Percentiles rank a stretch among this genome's conserved stretches.
These are phyloP conservation scores for Byssoonygena ceratinophila DNA, from an alignment of 2,329 filamentous ascomycete genomes.

Conservation along the genomic window DNA sequence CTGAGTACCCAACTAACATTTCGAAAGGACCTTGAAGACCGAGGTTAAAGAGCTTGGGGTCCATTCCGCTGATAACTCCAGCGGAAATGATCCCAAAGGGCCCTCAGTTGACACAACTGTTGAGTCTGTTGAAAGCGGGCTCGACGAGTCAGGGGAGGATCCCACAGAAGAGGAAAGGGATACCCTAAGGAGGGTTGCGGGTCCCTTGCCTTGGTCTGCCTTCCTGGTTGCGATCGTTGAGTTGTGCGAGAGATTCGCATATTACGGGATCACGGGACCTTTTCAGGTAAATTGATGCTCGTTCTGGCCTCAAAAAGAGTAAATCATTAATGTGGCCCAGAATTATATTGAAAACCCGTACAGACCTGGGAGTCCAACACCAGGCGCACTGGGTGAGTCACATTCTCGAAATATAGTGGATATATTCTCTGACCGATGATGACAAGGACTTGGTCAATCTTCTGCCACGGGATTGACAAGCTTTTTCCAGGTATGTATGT, in stretches of 20 bases:
- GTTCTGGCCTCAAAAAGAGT: neutral
- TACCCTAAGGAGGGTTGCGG: slow-evolving; percentile 44
- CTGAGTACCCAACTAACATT: neutral
- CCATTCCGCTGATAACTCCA: neutral
- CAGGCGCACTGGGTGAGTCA: slow-evolving; percentile 27
- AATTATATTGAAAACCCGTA: slow-evolving; percentile 43
- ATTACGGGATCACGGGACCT: slow-evolving; percentile 45
- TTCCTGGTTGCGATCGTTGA: slow-evolving; percentile 49
- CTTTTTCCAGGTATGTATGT: slow-evolving; percentile 36
- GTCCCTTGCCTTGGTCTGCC: slow-evolving; percentile 45
- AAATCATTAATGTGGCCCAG: slow-evolving; percentile 20
- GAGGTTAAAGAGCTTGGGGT: neutral
- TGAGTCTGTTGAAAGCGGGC: neutral
- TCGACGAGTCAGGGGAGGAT: slow-evolving; percentile 27
- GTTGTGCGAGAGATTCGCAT: slow-evolving; percentile 49
- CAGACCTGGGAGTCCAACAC: slow-evolving; percentile 28
- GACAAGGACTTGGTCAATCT: slow-evolving; percentile 28
- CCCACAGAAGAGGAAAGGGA: slow-evolving; percentile 43
- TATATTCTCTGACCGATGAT: neutral
- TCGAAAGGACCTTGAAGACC: neutral
- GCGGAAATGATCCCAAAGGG: neutral
- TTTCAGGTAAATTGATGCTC: slow-evolving; percentile 30
- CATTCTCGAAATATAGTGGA: neutral
- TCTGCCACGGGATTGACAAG: slow-evolving; percentile 42
- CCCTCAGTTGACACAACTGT: neutral